Evolutionary conservation across 148 eudicot species (phyloP).

Genomic region (Talinum fruticosum): DNA sequence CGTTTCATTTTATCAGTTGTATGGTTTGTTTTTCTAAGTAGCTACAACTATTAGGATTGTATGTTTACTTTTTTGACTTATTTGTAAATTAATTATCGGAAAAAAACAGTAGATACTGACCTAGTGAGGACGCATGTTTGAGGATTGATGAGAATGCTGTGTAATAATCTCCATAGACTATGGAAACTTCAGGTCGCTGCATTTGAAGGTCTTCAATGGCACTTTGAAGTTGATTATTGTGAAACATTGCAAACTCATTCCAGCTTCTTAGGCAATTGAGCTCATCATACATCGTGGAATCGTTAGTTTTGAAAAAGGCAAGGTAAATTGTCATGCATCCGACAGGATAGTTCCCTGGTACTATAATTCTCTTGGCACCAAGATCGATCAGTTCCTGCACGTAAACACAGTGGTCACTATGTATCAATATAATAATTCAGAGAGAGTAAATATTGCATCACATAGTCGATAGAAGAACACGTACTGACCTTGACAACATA

Average conservation of each 20-base stretch:
- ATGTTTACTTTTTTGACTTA: not conserved
- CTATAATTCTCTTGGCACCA: not conserved
- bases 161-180: constrained; percentile 26
- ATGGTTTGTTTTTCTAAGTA: too few species aligned
- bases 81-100: not conserved
- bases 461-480: too few species aligned
- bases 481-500: not conserved
- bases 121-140: constrained; percentile 14
- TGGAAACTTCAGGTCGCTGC: constrained; percentile 17
- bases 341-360: not conserved
- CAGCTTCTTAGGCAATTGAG: constrained; percentile 17
- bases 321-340: constrained; percentile 5
- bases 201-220: constrained; percentile 14
- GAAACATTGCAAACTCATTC: constrained; percentile 16
- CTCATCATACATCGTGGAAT: constrained; percentile 20
- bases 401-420: too few species aligned
- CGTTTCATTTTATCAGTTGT: too few species aligned
- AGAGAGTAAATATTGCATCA: too few species aligned
- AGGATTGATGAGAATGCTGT: constrained; percentile 9
- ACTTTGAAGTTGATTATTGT: constrained; percentile 23
- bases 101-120: constrained; percentile 4
- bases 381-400: not conserved
- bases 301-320: constrained; percentile 11
- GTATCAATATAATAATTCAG: too few species aligned
- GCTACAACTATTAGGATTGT: too few species aligned